phyloP scores from a whole-genome alignment of 192 early-diverging fungal species.

The Chytriomyces sp. region DNA sequence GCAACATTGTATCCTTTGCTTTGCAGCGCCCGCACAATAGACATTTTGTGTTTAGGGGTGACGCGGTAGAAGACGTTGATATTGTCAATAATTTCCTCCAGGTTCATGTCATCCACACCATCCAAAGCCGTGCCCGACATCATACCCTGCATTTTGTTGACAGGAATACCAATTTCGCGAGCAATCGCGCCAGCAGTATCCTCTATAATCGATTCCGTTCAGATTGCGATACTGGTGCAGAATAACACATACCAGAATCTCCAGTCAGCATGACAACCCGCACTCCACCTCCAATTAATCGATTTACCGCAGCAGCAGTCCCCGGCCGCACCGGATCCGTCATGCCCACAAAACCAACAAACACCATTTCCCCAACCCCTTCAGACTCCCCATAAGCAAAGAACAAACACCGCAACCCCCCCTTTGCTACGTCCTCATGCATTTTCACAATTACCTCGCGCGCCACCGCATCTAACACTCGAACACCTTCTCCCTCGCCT shows the following conservation, averaged over 20 bases:
- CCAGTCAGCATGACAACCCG: constrained; percentile 98
- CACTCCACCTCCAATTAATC: constrained; percentile 76
- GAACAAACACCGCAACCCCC: constrained; percentile 85
- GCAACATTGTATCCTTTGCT: constrained; percentile 84
- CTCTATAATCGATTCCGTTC: constrained; percentile 41
- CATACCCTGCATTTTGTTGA: constrained; percentile 25
- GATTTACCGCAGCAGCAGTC: constrained; percentile 72
- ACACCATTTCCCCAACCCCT: constrained; percentile 54
- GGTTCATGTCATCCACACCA: constrained; percentile 33
- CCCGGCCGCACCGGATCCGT: constrained; percentile 88
- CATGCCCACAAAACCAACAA: constrained; percentile 87
- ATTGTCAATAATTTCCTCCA: constrained; percentile 38
- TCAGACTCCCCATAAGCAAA: constrained; percentile 67
- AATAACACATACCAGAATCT: constrained; percentile 73
- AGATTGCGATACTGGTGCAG: too few species aligned
- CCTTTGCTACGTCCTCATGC: constrained; percentile 68
- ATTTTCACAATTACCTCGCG: constrained; percentile 60
- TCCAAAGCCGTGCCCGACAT: constrained; percentile 55
- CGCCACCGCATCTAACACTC: constrained; percentile 55
- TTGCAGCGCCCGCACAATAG: constrained; percentile 88
- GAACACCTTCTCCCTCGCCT: constrained; percentile 42
- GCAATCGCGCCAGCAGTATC: constrained; percentile 91
- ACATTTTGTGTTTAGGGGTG: constrained; percentile 86
- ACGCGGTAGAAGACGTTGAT: constrained; percentile 70
- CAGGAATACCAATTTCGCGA: constrained; percentile 77